Evolutionary conservation across 2,329 filamentous ascomycete species (phyloP), one percentile per base, ranked within the genome.

Genomic region (Albifimbria verrucaria): DNA sequence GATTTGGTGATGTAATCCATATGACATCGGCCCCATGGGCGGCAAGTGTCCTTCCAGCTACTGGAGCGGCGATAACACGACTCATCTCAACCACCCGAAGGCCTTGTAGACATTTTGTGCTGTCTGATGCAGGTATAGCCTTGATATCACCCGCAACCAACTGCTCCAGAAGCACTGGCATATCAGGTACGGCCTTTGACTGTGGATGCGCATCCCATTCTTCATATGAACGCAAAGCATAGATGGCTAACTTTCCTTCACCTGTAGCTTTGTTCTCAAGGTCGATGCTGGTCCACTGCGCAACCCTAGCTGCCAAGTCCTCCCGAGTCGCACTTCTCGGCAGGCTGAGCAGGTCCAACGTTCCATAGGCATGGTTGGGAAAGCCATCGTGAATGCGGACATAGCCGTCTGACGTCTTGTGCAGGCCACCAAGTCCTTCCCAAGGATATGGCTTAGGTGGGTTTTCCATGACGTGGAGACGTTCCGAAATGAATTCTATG

Each of bases 21-120:
- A 90, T 74, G 2, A 91, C 86, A 50, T 85, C 79, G 9, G 88
- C 88, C 9, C 88, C 88, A 62, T 89, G 85, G 49, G 88, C 86
- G 18, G 86, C 86, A 1, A 91, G 77, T 0, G 82, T 82, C 41
- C 83, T 81, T 11, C 83, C 82, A 51, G 89, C 85, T 1, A 85
- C 80, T 11, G 87, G 87, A 0, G 85, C 87, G 11, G 87, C 87
- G 56, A 91, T 89, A 53, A 90, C 83, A 18, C 87, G 82, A 61
- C 85, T 88, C 48, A 90, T 72, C 65, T 91, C 88, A 7, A 91
- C 75, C 6, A 90, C 86, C 52, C 85, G 84, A 60, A 90, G 75
- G 1, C 87, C 87, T 67, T 74, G 39, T 74, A 82, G 59, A 65
- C 70, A 73, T 18, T 54, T 57, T 0, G 36, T n/a, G 9, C 32